These are phyloP conservation scores for Sicyos edulis DNA, from an alignment of 306 rosid genomes.

Conservation along the genomic window DNA sequence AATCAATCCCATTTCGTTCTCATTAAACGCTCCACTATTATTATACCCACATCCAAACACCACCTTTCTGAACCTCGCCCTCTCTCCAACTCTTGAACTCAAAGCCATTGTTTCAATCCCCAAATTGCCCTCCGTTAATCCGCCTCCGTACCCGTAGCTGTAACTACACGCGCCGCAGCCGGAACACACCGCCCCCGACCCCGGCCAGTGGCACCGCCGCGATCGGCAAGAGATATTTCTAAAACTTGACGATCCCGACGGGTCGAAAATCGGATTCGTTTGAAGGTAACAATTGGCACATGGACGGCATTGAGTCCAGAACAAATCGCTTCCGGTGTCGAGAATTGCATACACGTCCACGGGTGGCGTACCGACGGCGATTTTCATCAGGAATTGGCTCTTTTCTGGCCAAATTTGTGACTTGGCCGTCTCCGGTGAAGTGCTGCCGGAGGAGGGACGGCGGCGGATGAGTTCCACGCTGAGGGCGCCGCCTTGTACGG, in stretches of 20 bases:
- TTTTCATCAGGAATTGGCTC: constrained; percentile 36
- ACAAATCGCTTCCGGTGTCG: constrained; percentile 53
- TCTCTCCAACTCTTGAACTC: constrained; percentile 10
- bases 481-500: constrained; percentile 26
- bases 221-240: constrained; percentile 18
- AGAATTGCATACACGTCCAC: constrained; percentile 23
- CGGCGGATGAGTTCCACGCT: constrained; percentile 39
- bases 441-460: not conserved
- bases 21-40: constrained; percentile 17
- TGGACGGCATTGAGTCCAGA: constrained; percentile 58
- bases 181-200: not conserved
- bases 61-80: constrained; percentile 12
- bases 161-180: constrained; percentile 23
- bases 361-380: constrained; percentile 49
- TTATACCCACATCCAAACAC: constrained; percentile 41
- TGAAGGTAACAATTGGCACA: constrained; percentile 39
- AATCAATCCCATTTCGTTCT: constrained; percentile 36
- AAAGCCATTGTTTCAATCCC: constrained; percentile 44
- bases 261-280: constrained; percentile 33
- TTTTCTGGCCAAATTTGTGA: not conserved
- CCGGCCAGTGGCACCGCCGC: not conserved
- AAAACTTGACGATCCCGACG: constrained; percentile 29
- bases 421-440: not conserved
- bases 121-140: constrained; percentile 24
- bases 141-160: constrained; percentile 23